Conservation (phyloP, 768 basidiomycete genomes). For the Agaricus subrufescens region DNA sequence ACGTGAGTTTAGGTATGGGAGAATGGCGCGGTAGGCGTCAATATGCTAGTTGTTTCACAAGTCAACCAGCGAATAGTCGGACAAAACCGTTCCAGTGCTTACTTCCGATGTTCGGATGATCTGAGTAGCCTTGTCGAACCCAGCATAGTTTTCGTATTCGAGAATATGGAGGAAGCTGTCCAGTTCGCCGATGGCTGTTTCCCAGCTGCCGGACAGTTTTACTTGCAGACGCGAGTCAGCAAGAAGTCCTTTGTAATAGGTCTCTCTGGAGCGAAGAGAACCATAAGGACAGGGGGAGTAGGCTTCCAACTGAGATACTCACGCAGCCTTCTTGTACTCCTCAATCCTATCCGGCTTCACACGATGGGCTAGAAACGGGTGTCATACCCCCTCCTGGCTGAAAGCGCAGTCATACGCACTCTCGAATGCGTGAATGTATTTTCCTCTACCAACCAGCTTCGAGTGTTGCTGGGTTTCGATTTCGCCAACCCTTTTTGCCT, state of each 20-base stretch:
- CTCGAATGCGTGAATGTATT: conserved; percentile 90
- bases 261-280: conserved; percentile 46
- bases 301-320: conserved; percentile 22
- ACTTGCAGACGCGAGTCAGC: conserved; percentile 69
- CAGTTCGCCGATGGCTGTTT: conserved; percentile 83
- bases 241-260: conserved; percentile 79
- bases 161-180: conserved; percentile 80
- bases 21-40: conserved; percentile 65
- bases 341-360: conserved; percentile 79
- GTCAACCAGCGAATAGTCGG: neutral
- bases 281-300: neutral
- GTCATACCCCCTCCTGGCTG: neutral
- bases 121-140: conserved; percentile 73
- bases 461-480: conserved; percentile 79
- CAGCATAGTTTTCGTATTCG: conserved; percentile 92
- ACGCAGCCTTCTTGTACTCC: conserved; percentile 89
- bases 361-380: conserved; percentile 58
- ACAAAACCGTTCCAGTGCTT: conserved; percentile 16
- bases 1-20: conserved; percentile 72
- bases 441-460: conserved; percentile 83
- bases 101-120: conserved; percentile 68
- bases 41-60: conserved; percentile 42
- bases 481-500: conserved; percentile 82
- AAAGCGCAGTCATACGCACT: conserved; percentile 40
- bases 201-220: conserved; percentile 93